These are phyloP conservation scores for Phanerodontia chrysosporium DNA, from an alignment of 768 basidiomycete species.

Conservation along the genomic window DNA sequence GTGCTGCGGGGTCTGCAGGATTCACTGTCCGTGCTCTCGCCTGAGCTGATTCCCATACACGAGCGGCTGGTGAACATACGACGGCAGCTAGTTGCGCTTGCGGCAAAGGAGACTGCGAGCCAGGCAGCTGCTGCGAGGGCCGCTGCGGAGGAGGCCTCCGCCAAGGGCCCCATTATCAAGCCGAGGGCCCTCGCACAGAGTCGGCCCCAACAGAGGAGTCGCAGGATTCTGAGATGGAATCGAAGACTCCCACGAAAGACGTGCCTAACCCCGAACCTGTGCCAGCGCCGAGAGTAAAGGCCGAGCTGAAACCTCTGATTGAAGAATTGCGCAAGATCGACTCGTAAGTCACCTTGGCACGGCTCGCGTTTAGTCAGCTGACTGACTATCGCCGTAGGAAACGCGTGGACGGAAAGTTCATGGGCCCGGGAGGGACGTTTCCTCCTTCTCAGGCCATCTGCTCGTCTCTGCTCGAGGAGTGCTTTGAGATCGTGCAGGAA, in stretches of 20 bases:
- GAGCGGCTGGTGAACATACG: slow-evolving; percentile 84
- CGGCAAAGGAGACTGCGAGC: slow-evolving; percentile 80
- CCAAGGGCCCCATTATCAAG: neutral
- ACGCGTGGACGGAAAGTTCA: slow-evolving; percentile 94
- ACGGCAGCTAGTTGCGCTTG: slow-evolving; percentile 82
- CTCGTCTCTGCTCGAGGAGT: slow-evolving; percentile 90
- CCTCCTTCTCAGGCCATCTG: slow-evolving; percentile 91
- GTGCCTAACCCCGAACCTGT: slow-evolving; percentile 15
- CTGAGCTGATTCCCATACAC: slow-evolving; percentile 88
- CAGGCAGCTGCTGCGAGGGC: slow-evolving; percentile 39
- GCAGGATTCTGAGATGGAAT: slow-evolving; percentile 14
- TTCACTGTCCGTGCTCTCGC: slow-evolving; percentile 81
- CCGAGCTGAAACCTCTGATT: slow-evolving; percentile 81
- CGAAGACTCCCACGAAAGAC: slow-evolving; percentile 25
- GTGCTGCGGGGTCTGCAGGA: slow-evolving; percentile 76
- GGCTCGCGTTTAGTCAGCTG: slow-evolving; percentile 6
- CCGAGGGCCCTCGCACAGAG: neutral
- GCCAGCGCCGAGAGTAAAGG: slow-evolving; percentile 19
- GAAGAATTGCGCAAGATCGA: slow-evolving; percentile 96
- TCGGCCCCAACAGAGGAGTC: neutral
- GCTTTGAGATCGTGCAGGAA: slow-evolving; percentile 93
- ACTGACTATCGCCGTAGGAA: slow-evolving; percentile 42
- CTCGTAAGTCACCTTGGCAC: slow-evolving; percentile 61
- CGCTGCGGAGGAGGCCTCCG: neutral
- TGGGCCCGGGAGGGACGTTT: slow-evolving; percentile 85